phyloP scores from a whole-genome alignment of 192 early-diverging fungal species.

The Spinellus fusiger region DNA sequence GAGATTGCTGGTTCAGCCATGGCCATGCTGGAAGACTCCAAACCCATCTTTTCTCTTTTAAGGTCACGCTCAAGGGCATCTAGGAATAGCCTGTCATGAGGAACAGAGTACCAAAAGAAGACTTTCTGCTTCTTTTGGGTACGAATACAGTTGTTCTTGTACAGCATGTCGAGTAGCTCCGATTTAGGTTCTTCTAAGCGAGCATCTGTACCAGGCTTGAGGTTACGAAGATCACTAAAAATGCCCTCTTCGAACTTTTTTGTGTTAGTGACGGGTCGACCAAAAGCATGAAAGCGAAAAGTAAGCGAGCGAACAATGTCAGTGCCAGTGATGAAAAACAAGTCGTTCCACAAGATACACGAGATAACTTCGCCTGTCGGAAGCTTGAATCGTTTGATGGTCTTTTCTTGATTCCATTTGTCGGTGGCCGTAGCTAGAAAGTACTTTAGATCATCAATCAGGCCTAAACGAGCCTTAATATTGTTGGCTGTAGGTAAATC shows the following conservation, averaged over 20 bases:
- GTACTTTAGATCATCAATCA: conserved; percentile 46
- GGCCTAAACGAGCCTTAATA: conserved; percentile 12
- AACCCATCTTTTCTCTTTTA: conserved; percentile 84
- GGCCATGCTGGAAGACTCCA: conserved; percentile 78
- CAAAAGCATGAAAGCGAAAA: conserved; percentile 88
- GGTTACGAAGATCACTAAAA: conserved; percentile 90
- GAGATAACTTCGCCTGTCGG: conserved; percentile 86
- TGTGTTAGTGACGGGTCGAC: conserved; percentile 76
- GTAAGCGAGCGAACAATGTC: conserved; percentile 90
- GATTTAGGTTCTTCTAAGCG: conserved; percentile 89
- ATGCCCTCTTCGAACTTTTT: conserved; percentile 99
- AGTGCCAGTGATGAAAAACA: conserved; percentile 93
- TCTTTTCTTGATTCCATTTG: conserved; percentile 54
- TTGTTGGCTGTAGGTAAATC: conserved; percentile 17
- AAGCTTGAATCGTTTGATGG: conserved; percentile 56
- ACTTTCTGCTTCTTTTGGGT: conserved; percentile 99
- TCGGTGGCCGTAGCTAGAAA: conserved; percentile 64
- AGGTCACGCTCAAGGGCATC: conserved; percentile 96
- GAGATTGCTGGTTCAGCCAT: conserved; percentile 63
- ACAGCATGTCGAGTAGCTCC: conserved; percentile 89
- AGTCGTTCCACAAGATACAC: conserved; percentile 90
- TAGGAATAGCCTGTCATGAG: conserved; percentile 88
- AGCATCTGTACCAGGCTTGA: conserved; percentile 93
- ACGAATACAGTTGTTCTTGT: conserved; percentile 93
- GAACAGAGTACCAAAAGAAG: conserved; percentile 97